phyloP scores from a whole-genome alignment of 106 monocot species.

The Acorus gramineus region DNA sequence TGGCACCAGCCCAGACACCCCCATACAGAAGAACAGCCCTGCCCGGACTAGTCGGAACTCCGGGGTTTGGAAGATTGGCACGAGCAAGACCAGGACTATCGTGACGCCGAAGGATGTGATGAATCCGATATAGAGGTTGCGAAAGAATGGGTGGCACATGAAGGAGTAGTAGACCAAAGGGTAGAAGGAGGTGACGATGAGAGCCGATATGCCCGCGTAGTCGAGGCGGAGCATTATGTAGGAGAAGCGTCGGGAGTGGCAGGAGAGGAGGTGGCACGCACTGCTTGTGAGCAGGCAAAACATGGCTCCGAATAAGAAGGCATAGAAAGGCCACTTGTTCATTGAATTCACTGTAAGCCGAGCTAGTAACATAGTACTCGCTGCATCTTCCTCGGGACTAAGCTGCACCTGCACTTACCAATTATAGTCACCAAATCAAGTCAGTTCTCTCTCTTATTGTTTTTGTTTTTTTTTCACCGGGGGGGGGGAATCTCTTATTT shows the following conservation, averaged over 20 bases:
- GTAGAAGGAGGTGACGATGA: conserved; percentile 85
- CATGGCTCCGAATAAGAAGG: conserved; percentile 64
- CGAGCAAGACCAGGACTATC: conserved; percentile 35
- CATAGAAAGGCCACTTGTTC: conserved; percentile 54
- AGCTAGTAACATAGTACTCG: neutral
- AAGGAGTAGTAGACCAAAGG: conserved; percentile 76
- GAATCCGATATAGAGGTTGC: conserved; percentile 46
- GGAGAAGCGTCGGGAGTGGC: conserved; percentile 60
- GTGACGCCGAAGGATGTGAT: conserved; percentile 59
- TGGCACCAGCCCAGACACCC: conserved; percentile 49
- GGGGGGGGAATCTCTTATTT: too few species aligned
- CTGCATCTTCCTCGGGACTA: too few species aligned
- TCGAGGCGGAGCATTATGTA: conserved; percentile 74
- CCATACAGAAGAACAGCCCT: conserved; percentile 62
- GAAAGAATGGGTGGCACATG: conserved; percentile 50
- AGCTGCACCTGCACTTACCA: too few species aligned
- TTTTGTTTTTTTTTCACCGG: too few species aligned
- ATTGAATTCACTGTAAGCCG: neutral
- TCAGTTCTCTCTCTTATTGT: too few species aligned
- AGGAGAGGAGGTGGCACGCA: conserved; percentile 62
- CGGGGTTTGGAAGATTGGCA: conserved; percentile 48
- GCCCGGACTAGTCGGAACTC: conserved; percentile 35
- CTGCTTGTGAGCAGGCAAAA: conserved; percentile 78
- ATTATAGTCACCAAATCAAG: too few species aligned
- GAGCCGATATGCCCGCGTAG: conserved; percentile 54